Evolutionary conservation across 768 basidiomycete species (phyloP).

Genomic region (Lentinula aciculospora): DNA sequence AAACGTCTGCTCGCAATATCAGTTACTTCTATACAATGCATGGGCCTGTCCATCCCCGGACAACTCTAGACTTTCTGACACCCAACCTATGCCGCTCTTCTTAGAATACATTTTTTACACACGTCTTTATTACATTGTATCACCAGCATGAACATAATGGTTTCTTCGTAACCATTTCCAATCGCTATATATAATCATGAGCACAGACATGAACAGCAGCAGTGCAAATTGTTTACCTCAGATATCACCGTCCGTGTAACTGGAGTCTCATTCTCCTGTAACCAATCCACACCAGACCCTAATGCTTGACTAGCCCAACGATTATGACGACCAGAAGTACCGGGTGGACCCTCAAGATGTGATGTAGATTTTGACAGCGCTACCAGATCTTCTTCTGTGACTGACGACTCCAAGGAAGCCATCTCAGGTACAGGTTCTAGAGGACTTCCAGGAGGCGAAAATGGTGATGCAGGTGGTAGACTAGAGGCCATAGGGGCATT

Average conservation of each 20-base stretch:
- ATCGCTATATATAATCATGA: constrained; percentile 38
- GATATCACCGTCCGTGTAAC: constrained; percentile 59
- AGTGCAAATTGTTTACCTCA: constrained; percentile 49
- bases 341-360: constrained; percentile 50
- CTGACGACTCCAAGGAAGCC: constrained; percentile 43
- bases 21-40: no score
- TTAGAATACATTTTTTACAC: neutral
- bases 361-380: constrained; percentile 75
- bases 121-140: constrained; percentile 4
- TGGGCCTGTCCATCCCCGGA: no score
- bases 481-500: constrained; percentile 24
- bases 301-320: constrained; percentile 26
- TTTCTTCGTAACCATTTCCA: constrained; percentile 65
- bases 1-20: no score
- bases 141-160: constrained; percentile 75
- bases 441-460: constrained; percentile 58
- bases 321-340: constrained; percentile 19
- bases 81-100: neutral
- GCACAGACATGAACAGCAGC: neutral
- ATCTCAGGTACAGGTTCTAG: constrained; percentile 54
- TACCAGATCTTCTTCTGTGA: constrained; percentile 66
- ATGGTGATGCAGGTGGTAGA: constrained; percentile 32
- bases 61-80: no score
- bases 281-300: constrained; percentile 37
- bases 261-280: constrained; percentile 31